Evolutionary conservation across 768 basidiomycete genomes (phyloP).

Genomic region (Russula dissimulans): DNA sequence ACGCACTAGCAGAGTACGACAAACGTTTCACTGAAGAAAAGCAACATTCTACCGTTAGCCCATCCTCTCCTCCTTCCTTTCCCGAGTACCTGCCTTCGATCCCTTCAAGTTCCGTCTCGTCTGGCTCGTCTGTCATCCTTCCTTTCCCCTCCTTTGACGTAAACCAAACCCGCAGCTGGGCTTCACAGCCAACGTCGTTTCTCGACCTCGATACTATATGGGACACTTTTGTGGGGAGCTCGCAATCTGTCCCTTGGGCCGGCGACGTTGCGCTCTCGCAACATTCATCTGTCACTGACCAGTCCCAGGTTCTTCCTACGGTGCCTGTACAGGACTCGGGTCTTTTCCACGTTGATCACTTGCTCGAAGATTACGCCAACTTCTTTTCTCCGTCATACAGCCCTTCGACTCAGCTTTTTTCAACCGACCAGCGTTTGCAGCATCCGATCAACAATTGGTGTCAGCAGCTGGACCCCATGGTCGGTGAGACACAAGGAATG

Average conservation of each 20-base stretch:
- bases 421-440: not conserved
- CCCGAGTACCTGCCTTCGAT: not conserved
- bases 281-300: not conserved
- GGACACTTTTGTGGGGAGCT: not conserved
- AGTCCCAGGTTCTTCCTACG: not conserved
- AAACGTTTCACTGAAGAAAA: not conserved
- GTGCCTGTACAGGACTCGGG: not conserved
- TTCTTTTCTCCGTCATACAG: not conserved
- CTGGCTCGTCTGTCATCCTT: not conserved
- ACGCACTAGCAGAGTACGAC: slow-evolving; percentile 6
- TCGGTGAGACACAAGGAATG: not conserved
- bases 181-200: not conserved
- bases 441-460: not conserved
- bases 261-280: not conserved
- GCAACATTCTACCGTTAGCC: not conserved
- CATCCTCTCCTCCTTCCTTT: not conserved
- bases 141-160: not conserved
- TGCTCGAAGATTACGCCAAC: not conserved
- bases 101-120: not conserved
- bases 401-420: not conserved
- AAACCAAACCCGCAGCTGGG: not conserved
- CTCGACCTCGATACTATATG: not conserved
- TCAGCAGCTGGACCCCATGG: not conserved
- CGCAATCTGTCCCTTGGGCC: not conserved
- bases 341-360: not conserved